A percentile compares a stretch with the other conserved stretches of the same genome.
Conservation (phyloP, 192 early-diverging fungal genomes). For the Coemansia sp. region DNA sequence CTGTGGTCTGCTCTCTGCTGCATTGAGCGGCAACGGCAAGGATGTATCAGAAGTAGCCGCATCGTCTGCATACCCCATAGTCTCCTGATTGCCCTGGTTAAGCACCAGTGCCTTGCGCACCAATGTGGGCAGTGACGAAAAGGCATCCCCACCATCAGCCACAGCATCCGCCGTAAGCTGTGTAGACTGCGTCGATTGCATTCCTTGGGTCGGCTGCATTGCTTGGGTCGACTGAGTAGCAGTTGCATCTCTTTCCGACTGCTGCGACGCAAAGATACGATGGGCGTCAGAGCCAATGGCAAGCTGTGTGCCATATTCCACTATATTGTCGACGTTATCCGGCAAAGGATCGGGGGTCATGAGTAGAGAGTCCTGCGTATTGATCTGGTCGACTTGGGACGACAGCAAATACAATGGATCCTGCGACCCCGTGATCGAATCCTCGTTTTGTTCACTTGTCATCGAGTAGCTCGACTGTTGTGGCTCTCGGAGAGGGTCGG, state of each 20-base stretch:
- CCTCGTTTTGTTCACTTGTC: slow-evolving; percentile 5
- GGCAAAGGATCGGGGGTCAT: slow-evolving; percentile 30
- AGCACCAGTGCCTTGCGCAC: slow-evolving; percentile 28
- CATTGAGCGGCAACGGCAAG: neutral
- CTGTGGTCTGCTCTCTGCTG: neutral
- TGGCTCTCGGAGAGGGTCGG: neutral
- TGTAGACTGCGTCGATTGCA: slow-evolving; percentile 16
- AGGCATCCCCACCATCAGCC: neutral
- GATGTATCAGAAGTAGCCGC: neutral
- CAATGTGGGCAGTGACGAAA: slow-evolving; percentile 21
- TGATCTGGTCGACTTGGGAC: slow-evolving; percentile 14
- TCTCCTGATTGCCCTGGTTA: neutral
- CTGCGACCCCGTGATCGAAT: slow-evolving; percentile 15
- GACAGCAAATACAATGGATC: slow-evolving; percentile 33
- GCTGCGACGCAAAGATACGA: neutral
- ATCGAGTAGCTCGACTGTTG: neutral
- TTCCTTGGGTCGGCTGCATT: slow-evolving; percentile 18
- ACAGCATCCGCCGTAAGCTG: slow-evolving; percentile 31
- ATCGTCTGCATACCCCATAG: neutral
- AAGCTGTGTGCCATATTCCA: neutral
- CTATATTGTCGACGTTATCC: neutral
- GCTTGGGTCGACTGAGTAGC: neutral
- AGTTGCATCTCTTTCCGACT: neutral
- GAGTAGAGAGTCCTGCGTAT: slow-evolving; percentile 52
- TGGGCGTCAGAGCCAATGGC: neutral